phyloP scores from a whole-genome alignment of 257 asterid species.

The Solanum bukasovii region DNA sequence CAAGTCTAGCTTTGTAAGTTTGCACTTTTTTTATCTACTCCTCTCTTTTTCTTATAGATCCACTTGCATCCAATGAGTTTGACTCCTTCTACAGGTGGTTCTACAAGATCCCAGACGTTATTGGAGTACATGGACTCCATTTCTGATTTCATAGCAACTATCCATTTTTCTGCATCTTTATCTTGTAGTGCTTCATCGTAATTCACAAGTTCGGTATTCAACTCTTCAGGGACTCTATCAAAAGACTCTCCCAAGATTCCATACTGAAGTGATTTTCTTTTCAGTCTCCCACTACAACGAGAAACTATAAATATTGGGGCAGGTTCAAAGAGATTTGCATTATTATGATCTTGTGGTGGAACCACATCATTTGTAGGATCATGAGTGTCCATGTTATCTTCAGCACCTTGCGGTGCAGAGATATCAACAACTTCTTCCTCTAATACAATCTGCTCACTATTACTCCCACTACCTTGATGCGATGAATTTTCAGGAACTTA shows the following conservation, averaged over 20 bases:
- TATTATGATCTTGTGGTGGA: background rate
- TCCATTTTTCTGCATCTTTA: too few species aligned
- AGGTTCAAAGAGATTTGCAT: background rate
- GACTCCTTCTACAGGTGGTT: background rate
- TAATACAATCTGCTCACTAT: background rate
- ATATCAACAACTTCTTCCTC: background rate
- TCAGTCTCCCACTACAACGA: background rate
- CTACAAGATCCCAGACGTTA: background rate
- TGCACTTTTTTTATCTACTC: background rate
- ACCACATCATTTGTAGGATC: background rate
- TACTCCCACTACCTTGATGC: background rate
- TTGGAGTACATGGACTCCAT: background rate
- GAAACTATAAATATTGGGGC: background rate
- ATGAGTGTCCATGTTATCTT: background rate
- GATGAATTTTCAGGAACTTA: background rate
- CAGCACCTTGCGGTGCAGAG: background rate
- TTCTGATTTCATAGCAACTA: too few species aligned
- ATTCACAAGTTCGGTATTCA: background rate
- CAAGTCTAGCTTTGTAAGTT: background rate
- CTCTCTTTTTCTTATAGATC: background rate
- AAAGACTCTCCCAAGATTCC: background rate
- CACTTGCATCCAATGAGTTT: background rate
- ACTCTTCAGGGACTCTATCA: background rate
- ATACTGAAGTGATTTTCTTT: background rate
- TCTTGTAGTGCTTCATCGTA: background rate